Conservation (phyloP, 768 basidiomycete genomes). For the Lanmaoa rubissima region DNA sequence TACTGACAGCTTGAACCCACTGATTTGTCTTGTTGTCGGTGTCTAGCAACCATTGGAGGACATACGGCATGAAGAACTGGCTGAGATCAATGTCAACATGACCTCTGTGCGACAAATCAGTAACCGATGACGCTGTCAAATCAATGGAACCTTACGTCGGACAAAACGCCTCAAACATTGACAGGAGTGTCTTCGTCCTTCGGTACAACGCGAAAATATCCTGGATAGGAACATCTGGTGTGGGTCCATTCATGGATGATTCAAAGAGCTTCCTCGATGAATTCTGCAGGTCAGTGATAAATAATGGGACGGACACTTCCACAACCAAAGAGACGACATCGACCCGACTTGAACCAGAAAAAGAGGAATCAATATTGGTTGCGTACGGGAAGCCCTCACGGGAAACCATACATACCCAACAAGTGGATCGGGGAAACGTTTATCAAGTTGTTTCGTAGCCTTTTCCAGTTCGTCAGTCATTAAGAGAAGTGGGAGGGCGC, state of each 20-base stretch:
- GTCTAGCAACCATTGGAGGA: constrained; percentile 83
- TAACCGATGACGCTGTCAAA: not conserved
- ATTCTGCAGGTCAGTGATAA: constrained; percentile 62
- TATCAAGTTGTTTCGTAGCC: constrained; percentile 75
- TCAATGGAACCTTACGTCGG: constrained; percentile 54
- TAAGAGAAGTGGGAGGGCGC: constrained; percentile 74
- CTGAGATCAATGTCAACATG: constrained; percentile 66
- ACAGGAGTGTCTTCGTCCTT: constrained; percentile 66
- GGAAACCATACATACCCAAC: constrained; percentile 56
- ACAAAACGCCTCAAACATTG: constrained; percentile 82
- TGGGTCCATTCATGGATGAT: constrained; percentile 82
- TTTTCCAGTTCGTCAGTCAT: constrained; percentile 93
- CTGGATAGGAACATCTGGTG: constrained; percentile 83
- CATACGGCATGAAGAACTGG: constrained; percentile 83
- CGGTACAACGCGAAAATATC: constrained; percentile 89
- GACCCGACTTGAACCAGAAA: constrained; percentile 47
- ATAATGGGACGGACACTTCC: constrained; percentile 64
- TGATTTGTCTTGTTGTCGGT: constrained; percentile 88
- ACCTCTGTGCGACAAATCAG: constrained; percentile 38
- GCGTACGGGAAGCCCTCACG: not conserved
- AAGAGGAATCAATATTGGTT: not conserved
- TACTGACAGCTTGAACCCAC: constrained; percentile 89
- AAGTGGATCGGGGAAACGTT: constrained; percentile 81
- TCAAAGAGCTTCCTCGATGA: constrained; percentile 76
- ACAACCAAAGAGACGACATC: constrained; percentile 76